Base-by-base conservation (phyloP, 179 eudicot species). In the Gypsophila paniculata region DNA sequence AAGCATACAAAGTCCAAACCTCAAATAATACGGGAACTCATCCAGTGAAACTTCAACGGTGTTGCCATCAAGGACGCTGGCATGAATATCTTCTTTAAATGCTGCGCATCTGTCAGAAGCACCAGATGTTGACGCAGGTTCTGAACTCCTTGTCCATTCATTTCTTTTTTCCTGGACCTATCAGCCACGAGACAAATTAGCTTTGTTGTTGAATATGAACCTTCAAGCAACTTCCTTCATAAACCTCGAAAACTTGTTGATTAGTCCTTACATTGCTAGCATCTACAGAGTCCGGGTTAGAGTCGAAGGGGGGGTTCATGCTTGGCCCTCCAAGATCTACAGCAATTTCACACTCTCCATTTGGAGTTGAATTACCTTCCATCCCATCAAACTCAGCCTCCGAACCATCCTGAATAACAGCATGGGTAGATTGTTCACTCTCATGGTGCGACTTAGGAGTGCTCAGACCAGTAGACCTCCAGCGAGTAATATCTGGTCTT, bases 21-120 rank as follows among this genome's bases (percentile, higher is more conserved):
- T 93, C 65, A 91, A 73, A 79, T 91, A 93, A 83, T 93, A 93
- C 18, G 97, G 98, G 80, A 93, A 93, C 61, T 85, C 79, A 59
- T 91, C 96, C 76, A 93, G 91, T 34, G 97, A 85, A 78, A 93
- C 93, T 60, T 85, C 85, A 39, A 88, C 70, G 18, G 86, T 75
- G 59, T 82, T 83, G 21, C 96, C 96, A 79, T 89, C 88, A 63
- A 93, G 72, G 68, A 93, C 83, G 60, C 79, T 82, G 9, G 90
- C 82, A 65, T 66, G 81, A 46, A 91, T 85, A 34, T 86, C 90
- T 82, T 91, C 97, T 77, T 77, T 91, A 66, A 93, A 88, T 23
- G 82, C 84, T 58, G 93, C 84, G 75, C 87, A 84, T 76, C 90
- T 88, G 18, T 78, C 57, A 69, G 90, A 82, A 65, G 77, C 72